A percentile compares a stretch with the other conserved stretches of the same genome.
Evolutionary conservation across 345 rosid species (phyloP).

Genomic region (Hirschfeldia incana): DNA sequence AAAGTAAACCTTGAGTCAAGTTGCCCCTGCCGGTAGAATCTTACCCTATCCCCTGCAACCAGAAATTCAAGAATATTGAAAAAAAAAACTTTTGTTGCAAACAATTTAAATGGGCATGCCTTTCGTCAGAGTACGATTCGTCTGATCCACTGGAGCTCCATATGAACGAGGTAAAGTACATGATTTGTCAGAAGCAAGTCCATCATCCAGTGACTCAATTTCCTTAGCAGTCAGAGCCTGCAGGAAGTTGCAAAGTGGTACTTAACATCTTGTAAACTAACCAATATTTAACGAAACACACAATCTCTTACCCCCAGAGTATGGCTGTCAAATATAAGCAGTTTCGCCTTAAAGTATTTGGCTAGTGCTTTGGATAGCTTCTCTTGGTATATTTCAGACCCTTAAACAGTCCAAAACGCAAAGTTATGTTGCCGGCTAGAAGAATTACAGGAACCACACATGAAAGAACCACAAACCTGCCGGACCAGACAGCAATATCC

Average conservation of each 20-base stretch:
- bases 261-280: background rate
- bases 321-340: slow-evolving; percentile 84
- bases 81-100: background rate
- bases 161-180: slow-evolving; percentile 19
- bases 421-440: slow-evolving; percentile 21
- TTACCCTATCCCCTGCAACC: slow-evolving; percentile 74
- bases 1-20: slow-evolving; percentile 58
- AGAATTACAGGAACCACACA: slow-evolving; percentile 16
- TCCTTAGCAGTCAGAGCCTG: slow-evolving; percentile 85
- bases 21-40: slow-evolving; percentile 46
- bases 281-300: slow-evolving; percentile 2
- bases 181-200: slow-evolving; percentile 55
- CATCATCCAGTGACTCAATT: slow-evolving; percentile 73
- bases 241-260: slow-evolving; percentile 29
- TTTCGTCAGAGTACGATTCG: slow-evolving; percentile 37
- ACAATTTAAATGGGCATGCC: slow-evolving; percentile 47
- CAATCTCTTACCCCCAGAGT: slow-evolving; percentile 75
- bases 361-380: slow-evolving; percentile 92
- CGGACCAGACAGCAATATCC: slow-evolving; percentile 92
- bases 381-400: slow-evolving; percentile 93
- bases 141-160: slow-evolving; percentile 46
- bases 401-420: slow-evolving; percentile 41
- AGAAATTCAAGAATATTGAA: slow-evolving; percentile 20
- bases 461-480: slow-evolving; percentile 58
- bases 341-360: slow-evolving; percentile 67